Percentiles rank a stretch among this genome's conserved stretches.
phyloP scores from a whole-genome alignment of 2,329 filamentous ascomycete species.

The Hymenoscyphus infarciens region DNA sequence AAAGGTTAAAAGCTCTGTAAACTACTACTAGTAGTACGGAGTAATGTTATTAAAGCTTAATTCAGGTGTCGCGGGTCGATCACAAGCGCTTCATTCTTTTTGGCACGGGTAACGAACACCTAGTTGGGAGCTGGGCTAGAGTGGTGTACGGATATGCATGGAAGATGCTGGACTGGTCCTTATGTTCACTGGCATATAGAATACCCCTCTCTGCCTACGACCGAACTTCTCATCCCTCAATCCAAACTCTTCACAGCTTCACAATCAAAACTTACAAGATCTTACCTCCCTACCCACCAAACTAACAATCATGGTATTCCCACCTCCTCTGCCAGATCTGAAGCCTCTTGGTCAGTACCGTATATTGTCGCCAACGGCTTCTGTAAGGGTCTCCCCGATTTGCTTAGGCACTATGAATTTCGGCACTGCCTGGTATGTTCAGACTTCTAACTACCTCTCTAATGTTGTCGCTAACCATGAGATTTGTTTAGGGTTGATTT shows the following conservation, averaged over 20 bases:
- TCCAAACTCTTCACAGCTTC: neutral
- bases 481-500: constrained; percentile 42
- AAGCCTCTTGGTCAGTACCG: constrained; percentile 63
- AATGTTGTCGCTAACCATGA: neutral
- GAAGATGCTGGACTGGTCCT: neutral
- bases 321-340: constrained; percentile 39
- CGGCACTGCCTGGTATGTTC: constrained; percentile 48
- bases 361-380: constrained; percentile 61
- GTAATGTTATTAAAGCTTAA: too few species aligned
- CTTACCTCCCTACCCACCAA: neutral
- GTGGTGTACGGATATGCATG: neutral
- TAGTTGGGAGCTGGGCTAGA: too few species aligned
- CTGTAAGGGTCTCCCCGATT: constrained; percentile 63
- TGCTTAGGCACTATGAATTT: constrained; percentile 65
- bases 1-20: too few species aligned
- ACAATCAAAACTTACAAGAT: constrained; percentile 1
- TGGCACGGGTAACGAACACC: too few species aligned
- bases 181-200: neutral
- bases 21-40: too few species aligned
- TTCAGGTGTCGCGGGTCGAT: too few species aligned
- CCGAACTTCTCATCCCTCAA: neutral
- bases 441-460: neutral
- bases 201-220: neutral
- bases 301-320: constrained; percentile 22
- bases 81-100: too few species aligned